Evolutionary conservation across 305 asterid species (phyloP).

Genomic region (Fraxinus xanthoxyloides): DNA sequence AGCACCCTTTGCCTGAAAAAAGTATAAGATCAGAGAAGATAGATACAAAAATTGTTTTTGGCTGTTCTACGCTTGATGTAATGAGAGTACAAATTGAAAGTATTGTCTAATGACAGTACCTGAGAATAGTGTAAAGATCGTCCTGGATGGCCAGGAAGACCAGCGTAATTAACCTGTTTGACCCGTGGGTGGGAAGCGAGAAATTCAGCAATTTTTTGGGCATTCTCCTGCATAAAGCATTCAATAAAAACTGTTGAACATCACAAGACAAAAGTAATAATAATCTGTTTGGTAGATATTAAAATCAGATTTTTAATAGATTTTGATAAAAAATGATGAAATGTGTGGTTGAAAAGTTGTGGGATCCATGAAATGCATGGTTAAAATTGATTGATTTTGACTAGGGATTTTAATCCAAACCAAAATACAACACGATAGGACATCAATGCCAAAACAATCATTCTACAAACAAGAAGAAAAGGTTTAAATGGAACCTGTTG

Average conservation of each 20-base stretch:
- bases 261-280: neutral
- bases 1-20: slow-evolving; percentile 83
- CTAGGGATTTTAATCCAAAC: neutral
- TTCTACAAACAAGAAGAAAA: neutral
- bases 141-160: slow-evolving; percentile 80
- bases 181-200: slow-evolving; percentile 78
- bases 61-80: neutral
- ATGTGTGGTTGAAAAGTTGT: neutral
- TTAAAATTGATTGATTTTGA: neutral
- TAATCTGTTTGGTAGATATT: neutral
- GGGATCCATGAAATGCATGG: neutral
- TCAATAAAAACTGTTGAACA: neutral
- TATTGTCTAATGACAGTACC: slow-evolving; percentile 37
- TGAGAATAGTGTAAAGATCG: slow-evolving; percentile 82
- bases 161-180: slow-evolving; percentile 75
- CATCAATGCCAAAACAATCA: neutral
- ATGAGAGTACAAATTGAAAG: neutral
- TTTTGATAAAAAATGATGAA: neutral
- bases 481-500: slow-evolving; percentile 54
- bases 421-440: neutral
- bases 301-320: neutral
- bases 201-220: slow-evolving; percentile 86
- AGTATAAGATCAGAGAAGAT: slow-evolving; percentile 6
- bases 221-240: slow-evolving; percentile 59
- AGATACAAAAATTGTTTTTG: neutral